A percentile compares a stretch with the other conserved stretches of the same genome.
Conservation (phyloP, 768 basidiomycete species). For the Phanerochaete sordida region DNA sequence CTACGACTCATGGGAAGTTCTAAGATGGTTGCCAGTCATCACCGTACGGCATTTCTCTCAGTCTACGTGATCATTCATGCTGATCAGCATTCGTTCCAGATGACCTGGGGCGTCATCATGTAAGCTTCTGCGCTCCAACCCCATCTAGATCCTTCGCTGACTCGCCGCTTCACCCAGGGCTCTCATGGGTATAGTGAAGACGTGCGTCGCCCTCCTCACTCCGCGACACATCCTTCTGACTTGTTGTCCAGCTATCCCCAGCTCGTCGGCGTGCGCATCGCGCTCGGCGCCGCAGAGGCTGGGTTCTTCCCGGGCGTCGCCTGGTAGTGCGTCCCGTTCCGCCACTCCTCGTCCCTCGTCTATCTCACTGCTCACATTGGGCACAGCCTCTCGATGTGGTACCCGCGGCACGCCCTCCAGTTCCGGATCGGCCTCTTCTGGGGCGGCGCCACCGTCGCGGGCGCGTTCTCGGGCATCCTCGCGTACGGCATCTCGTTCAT, state of each 20-base stretch:
- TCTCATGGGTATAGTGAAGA: constrained; percentile 24
- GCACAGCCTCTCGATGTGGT: constrained; percentile 19
- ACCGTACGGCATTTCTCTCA: constrained; percentile 46
- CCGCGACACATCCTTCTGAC: not conserved
- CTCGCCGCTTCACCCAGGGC: not conserved
- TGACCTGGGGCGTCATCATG: not conserved
- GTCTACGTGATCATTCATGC: not conserved
- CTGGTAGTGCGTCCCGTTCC: constrained; percentile 44
- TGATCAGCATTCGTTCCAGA: not conserved
- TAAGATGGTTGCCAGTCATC: constrained; percentile 58
- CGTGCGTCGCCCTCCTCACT: not conserved
- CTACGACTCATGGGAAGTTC: too few species aligned
- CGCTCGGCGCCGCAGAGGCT: constrained; percentile 64
- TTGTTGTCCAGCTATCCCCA: constrained; percentile 46
- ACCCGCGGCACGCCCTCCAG: constrained; percentile 25
- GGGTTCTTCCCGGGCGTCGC: constrained; percentile 71
- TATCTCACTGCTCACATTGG: not conserved
- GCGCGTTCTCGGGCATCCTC: constrained; percentile 28
- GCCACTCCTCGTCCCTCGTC: constrained; percentile 28
- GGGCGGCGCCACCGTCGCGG: constrained; percentile 16
- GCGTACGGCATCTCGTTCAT: constrained; percentile 35
- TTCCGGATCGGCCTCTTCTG: constrained; percentile 24
- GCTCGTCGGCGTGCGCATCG: constrained; percentile 55
- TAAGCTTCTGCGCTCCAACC: too few species aligned
- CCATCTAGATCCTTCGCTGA: too few species aligned